Conservation (phyloP, 2,329 filamentous ascomycete species). For the Colletotrichum somersetense region DNA sequence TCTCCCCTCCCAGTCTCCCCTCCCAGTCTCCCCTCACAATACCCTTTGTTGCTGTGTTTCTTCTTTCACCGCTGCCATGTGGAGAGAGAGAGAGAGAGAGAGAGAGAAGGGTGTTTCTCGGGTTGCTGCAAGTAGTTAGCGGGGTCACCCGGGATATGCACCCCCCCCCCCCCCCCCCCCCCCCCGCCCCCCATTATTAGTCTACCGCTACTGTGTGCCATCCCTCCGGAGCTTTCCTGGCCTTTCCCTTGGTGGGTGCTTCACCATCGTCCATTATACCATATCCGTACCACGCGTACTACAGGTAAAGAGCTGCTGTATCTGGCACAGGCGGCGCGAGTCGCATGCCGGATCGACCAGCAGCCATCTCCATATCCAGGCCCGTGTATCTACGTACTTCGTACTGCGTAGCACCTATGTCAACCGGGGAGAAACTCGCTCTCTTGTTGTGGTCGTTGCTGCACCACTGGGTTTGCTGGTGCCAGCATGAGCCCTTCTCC, state of each 20-base stretch:
- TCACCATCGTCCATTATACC: too few relatives aligned
- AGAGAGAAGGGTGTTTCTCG: slow-evolving; percentile 2
- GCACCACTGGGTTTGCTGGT: too few relatives aligned
- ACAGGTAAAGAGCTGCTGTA: not conserved
- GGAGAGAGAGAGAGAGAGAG: not conserved
- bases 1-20: not conserved
- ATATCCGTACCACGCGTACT: too few relatives aligned
- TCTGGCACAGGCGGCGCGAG: not conserved
- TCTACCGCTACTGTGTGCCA: not conserved
- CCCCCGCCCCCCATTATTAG: slow-evolving; percentile 16
- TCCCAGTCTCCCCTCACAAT: not conserved
- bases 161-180: not conserved
- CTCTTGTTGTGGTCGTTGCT: not conserved
- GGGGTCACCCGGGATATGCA: slow-evolving; percentile 15
- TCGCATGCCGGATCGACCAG: slow-evolving; percentile 1
- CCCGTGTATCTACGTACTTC: too few relatives aligned
- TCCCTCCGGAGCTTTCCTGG: not conserved
- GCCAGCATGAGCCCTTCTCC: slow-evolving; percentile 13
- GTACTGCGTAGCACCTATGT: not conserved
- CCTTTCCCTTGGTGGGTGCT: not conserved
- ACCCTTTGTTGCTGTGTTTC: not conserved
- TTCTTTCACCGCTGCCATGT: slow-evolving; percentile 6
- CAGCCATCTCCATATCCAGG: not conserved
- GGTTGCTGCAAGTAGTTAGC: slow-evolving; percentile 39
- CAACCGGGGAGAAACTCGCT: slow-evolving; percentile 7